Conservation (phyloP, 257 asterid genomes). For the Thymus quinquecostatus region DNA sequence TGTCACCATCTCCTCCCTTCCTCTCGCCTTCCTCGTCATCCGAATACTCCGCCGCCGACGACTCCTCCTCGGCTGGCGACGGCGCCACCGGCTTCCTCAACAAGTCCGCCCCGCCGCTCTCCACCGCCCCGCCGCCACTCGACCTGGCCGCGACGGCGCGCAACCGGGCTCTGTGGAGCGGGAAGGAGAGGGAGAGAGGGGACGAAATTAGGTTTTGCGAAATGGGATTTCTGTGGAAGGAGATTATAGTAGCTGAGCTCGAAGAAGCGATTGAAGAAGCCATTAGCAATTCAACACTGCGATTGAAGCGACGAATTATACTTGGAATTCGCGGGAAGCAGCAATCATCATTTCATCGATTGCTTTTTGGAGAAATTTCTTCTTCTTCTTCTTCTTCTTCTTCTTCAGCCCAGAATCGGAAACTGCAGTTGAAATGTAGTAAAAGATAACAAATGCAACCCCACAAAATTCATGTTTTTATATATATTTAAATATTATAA, state of each 20-base stretch:
- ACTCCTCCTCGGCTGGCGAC: slow-evolving; percentile 38
- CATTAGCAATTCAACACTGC: slow-evolving; percentile 5
- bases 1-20: slow-evolving; percentile 49
- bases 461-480: not conserved
- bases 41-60: slow-evolving; percentile 36
- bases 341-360: not conserved
- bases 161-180: slow-evolving; percentile 37
- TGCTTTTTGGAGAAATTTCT: not conserved
- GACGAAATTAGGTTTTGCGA: slow-evolving; percentile 49
- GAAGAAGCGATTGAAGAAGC: slow-evolving; percentile 39
- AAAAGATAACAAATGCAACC: not conserved
- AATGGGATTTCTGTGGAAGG: slow-evolving; percentile 42
- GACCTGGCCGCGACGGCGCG: slow-evolving; percentile 55
- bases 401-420: not conserved
- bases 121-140: slow-evolving; percentile 38
- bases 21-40: slow-evolving; percentile 38
- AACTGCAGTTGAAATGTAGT: slow-evolving; percentile 10
- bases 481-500: too few species aligned
- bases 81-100: slow-evolving; percentile 68
- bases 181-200: slow-evolving; percentile 47
- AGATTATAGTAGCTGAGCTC: slow-evolving; percentile 29
- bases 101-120: slow-evolving; percentile 55
- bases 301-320: not conserved
- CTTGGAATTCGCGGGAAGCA: not conserved
- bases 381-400: not conserved